phyloP scores from a whole-genome alignment of 106 monocot species.

The Cymbidium sinense region DNA sequence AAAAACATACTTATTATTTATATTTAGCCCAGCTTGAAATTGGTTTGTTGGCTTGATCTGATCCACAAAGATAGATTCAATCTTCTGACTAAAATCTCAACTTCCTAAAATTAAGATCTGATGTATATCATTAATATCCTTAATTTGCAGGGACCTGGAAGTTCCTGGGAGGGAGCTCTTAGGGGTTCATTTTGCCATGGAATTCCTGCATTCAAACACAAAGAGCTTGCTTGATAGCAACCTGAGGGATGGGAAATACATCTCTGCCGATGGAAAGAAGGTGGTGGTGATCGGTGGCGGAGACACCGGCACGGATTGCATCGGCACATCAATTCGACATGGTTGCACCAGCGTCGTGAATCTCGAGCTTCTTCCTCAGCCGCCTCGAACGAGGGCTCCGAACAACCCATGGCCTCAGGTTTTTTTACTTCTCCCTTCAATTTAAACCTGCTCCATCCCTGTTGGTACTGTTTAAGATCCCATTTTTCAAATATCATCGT shows the following conservation, averaged over 20 bases:
- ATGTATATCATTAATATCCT: not conserved
- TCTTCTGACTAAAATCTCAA: too few species aligned
- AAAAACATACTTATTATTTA: too few species aligned
- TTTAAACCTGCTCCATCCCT: not conserved
- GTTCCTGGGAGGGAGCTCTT: conserved; percentile 80
- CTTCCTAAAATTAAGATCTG: not conserved
- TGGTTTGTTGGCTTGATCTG: too few species aligned
- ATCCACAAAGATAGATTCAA: too few species aligned
- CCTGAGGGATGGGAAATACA: conserved; percentile 76
- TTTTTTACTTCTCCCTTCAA: not conserved
- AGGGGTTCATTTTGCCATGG: conserved; percentile 96
- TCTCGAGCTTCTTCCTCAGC: conserved; percentile 85
- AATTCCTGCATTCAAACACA: conserved; percentile 94
- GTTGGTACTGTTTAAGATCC: not conserved
- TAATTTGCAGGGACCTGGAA: conserved; percentile 66
- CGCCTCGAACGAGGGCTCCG: conserved; percentile 64
- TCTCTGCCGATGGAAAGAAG: conserved; percentile 92
- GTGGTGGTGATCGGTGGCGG: conserved; percentile 98
- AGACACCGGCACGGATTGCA: conserved; percentile 98
- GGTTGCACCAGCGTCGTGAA: conserved; percentile 79
- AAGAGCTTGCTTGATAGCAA: conserved; percentile 98
- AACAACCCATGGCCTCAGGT: conserved; percentile 99
- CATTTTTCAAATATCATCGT: too few species aligned
- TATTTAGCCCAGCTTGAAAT: too few species aligned
- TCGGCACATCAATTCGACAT: conserved; percentile 93